These are phyloP conservation scores for Wallacemonas sp. DNA, from an alignment of 208 protist genomes.

Conservation along the genomic window DNA sequence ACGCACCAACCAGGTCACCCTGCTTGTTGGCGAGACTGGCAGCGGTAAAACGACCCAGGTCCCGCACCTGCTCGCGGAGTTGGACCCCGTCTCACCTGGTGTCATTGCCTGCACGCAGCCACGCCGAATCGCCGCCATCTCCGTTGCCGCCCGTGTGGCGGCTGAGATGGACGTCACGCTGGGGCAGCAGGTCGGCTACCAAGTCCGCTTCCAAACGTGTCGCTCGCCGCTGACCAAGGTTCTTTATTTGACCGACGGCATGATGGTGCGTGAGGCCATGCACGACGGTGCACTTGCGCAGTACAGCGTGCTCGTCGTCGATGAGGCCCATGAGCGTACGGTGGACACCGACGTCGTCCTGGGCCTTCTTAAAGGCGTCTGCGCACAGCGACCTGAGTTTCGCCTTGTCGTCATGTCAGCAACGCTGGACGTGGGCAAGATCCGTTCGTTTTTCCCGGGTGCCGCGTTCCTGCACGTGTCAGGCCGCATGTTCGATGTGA, in stretches of 20 bases:
- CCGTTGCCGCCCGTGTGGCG: conserved; percentile 97
- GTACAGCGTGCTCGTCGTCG: conserved; percentile 98
- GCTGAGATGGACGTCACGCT: conserved; percentile 97
- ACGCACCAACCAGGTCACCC: conserved; percentile 68
- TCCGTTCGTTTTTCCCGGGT: conserved; percentile 96
- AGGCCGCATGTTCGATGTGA: conserved; percentile 94
- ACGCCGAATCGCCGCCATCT: conserved; percentile 98
- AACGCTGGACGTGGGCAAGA: conserved; percentile 97
- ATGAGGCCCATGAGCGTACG: conserved; percentile 99
- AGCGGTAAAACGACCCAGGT: conserved; percentile 98
- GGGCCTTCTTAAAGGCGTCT: conserved; percentile 94
- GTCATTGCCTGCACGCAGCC: conserved; percentile 97
- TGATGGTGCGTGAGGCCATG: conserved; percentile 97
- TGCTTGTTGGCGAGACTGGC: conserved; percentile 96
- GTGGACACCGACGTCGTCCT: conserved; percentile 99
- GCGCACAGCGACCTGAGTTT: conserved; percentile 56
- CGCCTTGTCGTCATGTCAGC: conserved; percentile 98
- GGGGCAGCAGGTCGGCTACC: conserved; percentile 98
- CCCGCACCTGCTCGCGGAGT: conserved; percentile 89
- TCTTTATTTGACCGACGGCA: conserved; percentile 99
- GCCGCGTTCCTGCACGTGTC: conserved; percentile 97
- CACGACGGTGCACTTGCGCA: conserved; percentile 85
- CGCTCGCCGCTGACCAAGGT: conserved; percentile 93
- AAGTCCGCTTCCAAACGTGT: conserved; percentile 98
- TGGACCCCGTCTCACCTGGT: conserved; percentile 31